Evolutionary conservation across 2,329 filamentous ascomycete genomes (phyloP), one percentile per base, ranked within the genome.

Genomic region (Cucurbitaria berberidis): DNA sequence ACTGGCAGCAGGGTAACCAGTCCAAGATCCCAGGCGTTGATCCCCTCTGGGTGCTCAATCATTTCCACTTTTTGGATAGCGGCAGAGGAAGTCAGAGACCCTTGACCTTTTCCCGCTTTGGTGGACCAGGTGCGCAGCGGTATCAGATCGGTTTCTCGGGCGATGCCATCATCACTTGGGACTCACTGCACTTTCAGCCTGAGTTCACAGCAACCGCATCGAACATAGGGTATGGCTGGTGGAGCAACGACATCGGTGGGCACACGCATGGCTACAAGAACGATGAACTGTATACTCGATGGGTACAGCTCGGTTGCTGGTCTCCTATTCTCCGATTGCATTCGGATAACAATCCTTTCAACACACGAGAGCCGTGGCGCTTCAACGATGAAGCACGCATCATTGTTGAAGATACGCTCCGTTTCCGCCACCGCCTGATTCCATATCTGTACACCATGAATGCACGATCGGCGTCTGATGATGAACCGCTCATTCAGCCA

Each of bases 181-280:
- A 77, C 0, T 85, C 82, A 0, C 77, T 88, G 15, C 68, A 79
- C 13, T 88, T 88, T 70, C 86, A 88, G 66, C 85, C 86, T 6
- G 85, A 88, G 62, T 88, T 88, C 62, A 89, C 86, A 0, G 83
- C 84, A 3, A 87, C 83, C 0, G 84, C 86, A 0, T 85, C 84
- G 9, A 88, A 89, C 67, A 86, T 88, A 53, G 86, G 86, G 0
- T 88, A 85, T 57, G 86, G 85, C 2, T 88, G 85, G 85, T 88
- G 86, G 86, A 85, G 82, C 44, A 85, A 88, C 66, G 86, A 88
- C 57, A 86, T 88, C 24, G 86, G 86, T n/a, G 86, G 86, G 0
- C 86, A 88, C 64, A 82, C 83, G 60, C 66, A 71, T 2, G 86
- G 86, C 3, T 72, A 72, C 34, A 80, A 81, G 5, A 82, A 85